These are phyloP conservation scores for Pleurotus ostreatus DNA, from an alignment of 768 basidiomycete species.

Conservation along the genomic window DNA sequence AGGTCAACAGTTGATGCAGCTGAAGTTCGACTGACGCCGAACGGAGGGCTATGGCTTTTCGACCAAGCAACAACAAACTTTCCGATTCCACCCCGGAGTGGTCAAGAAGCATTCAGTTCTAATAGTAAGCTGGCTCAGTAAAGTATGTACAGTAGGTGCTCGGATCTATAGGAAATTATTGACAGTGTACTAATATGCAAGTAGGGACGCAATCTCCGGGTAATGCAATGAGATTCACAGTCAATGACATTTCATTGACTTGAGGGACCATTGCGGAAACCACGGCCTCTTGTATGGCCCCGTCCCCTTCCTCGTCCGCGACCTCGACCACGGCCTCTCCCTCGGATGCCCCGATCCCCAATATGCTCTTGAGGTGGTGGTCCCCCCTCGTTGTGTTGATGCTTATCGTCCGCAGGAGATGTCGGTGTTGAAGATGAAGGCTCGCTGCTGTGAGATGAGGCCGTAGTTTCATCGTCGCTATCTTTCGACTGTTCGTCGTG, in stretches of 20 bases:
- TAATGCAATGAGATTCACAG: too few relatives aligned
- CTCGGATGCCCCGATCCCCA: constrained; percentile 13
- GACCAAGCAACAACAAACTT: background rate
- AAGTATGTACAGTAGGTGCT: constrained; percentile 1
- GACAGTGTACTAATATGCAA: constrained; percentile 6
- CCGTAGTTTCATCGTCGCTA: constrained; percentile 5
- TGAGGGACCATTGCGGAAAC: constrained; percentile 24
- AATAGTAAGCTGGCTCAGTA: too few relatives aligned
- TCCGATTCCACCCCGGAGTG: too few relatives aligned
- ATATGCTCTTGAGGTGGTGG: background rate
- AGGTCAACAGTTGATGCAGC: constrained; percentile 11
- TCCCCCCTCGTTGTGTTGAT: too few relatives aligned
- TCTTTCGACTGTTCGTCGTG: constrained; percentile 3
- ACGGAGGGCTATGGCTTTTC: background rate
- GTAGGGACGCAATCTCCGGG: background rate
- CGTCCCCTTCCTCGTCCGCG: constrained; percentile 35
- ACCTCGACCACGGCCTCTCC: constrained; percentile 27
- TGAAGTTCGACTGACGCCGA: background rate
- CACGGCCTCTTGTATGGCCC: constrained; percentile 33
- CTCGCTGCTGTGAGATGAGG: constrained; percentile 8
- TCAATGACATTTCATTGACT: constrained; percentile 16
- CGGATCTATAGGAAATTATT: background rate
- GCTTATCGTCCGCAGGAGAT: too few relatives aligned
- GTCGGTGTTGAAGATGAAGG: background rate
- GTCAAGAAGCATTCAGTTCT: too few relatives aligned